Evolutionary conservation across 164 flowering plant species (phyloP).

Genomic region (Sedum album): DNA sequence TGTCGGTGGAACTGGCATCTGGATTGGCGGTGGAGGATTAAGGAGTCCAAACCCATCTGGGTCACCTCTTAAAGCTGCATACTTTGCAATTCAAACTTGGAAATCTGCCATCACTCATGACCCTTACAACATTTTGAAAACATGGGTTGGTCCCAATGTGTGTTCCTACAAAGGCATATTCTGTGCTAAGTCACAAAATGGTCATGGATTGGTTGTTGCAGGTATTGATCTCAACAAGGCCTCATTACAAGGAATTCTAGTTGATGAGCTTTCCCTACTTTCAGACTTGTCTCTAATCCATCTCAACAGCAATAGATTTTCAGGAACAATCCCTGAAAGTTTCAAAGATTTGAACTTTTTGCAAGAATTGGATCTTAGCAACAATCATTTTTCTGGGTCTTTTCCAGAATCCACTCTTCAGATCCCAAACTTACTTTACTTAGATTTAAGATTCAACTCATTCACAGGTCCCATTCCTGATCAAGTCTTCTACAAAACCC

Average conservation of each 20-base stretch:
- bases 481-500: not conserved
- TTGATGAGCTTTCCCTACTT: not conserved
- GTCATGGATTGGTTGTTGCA: not conserved
- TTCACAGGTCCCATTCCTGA: slow-evolving; percentile 8
- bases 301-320: slow-evolving; percentile 9
- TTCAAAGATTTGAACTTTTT: not conserved
- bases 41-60: slow-evolving; percentile 1
- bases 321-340: not conserved
- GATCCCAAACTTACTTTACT: slow-evolving; percentile 6
- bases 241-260: slow-evolving; percentile 1
- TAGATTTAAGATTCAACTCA: slow-evolving; percentile 6
- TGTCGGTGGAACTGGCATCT: not conserved
- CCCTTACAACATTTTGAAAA: slow-evolving; percentile 1
- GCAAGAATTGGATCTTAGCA: slow-evolving; percentile 9
- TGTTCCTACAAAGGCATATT: slow-evolving; percentile 9
- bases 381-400: slow-evolving; percentile 5
- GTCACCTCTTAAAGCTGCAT: slow-evolving; percentile 1
- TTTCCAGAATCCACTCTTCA: slow-evolving; percentile 4
- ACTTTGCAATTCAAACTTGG: slow-evolving; percentile 8
- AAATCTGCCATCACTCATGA: slow-evolving; percentile 9
- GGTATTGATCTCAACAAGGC: slow-evolving; percentile 8
- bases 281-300: slow-evolving; percentile 8
- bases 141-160: slow-evolving; percentile 8
- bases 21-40: slow-evolving; percentile 7
- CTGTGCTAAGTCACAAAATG: slow-evolving; percentile 7